Percentiles rank a stretch among this genome's conserved stretches.
Conservation (phyloP, 495 filamentous ascomycete genomes). For the Penicillium atrosanguineum region DNA sequence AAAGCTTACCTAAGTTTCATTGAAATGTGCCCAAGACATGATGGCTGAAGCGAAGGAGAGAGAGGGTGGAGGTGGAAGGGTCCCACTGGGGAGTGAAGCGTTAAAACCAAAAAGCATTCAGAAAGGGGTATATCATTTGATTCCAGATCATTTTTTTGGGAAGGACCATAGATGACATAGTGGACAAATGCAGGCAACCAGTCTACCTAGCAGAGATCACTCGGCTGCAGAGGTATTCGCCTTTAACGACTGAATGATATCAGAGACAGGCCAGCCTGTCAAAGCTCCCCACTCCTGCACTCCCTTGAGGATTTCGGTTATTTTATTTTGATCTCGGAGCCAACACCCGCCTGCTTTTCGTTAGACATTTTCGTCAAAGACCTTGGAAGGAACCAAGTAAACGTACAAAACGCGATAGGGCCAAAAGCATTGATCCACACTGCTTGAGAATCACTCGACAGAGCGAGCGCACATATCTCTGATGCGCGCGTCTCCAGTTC, state of each 20-base stretch:
- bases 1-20: too few species aligned
- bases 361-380: neutral
- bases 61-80: too few species aligned
- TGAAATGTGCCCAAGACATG: too few species aligned
- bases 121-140: too few species aligned
- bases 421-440: slow-evolving; percentile 40
- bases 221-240: neutral
- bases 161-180: too few species aligned
- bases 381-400: neutral
- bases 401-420: slow-evolving; percentile 38
- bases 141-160: too few species aligned
- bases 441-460: slow-evolving; percentile 30
- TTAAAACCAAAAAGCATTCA: too few species aligned
- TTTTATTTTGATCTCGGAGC: slow-evolving; percentile 12
- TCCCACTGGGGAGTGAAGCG: too few species aligned
- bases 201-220: too few species aligned
- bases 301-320: neutral
- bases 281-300: slow-evolving; percentile 8
- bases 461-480: slow-evolving; percentile 31
- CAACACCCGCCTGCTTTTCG: slow-evolving; percentile 11
- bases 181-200: too few species aligned
- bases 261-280: slow-evolving; percentile 5
- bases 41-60: too few species aligned
- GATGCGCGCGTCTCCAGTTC: slow-evolving; percentile 23
- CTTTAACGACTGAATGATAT: slow-evolving; percentile 4